Evolutionary conservation across 1,284 basidiomycete species (phyloP), one percentile per base, ranked within the genome.

Genomic region (Porodaedalea pini): DNA sequence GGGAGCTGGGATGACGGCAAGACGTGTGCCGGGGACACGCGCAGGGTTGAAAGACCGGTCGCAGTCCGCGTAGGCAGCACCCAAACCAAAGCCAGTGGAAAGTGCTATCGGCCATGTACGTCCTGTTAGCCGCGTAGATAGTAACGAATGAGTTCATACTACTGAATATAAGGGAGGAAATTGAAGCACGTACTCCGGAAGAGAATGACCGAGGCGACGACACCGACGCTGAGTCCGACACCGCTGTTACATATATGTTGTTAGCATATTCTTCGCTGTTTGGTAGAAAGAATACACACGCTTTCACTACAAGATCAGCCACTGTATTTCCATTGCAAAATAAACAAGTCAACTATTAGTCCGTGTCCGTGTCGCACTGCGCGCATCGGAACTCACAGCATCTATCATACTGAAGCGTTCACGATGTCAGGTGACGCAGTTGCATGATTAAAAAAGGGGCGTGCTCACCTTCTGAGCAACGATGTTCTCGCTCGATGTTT

Each of bases 101-200:
- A 98, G 84, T 60, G 93, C 90, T 62, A 98, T 90, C 23, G 96
- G 96, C 92, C 94, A 98, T 68, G 90, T 91, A 64, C 95, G 92
- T 78, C 96, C 95, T 98, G 60, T 60, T 54, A 31, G 29, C 60
- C n/a, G 39, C 10, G 52, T 10, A 51, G 15, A 31, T 27, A 57
- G 17, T 36, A 47, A 37, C 48, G 23, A 58, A 36, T 40, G 31
- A 17, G 47, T 23, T 52, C 11, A 17, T 47, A 49, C 50, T 31
- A 32, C 51, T 51, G 2, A 27, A 36, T 45, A 10, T 50, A 56
- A 54, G 29, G 27, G 34, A 5, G 8, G 11, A 17, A 23, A 17
- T 4, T 10, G 23, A 59, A 56, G 21, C 17, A 89, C 95, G 75
- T 68, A 98, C 96, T 86, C 72, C 88, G 86, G 86, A 98, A 98